Conservation (phyloP, 2,329 filamentous ascomycete species). For the Cercospora sp. region DNA sequence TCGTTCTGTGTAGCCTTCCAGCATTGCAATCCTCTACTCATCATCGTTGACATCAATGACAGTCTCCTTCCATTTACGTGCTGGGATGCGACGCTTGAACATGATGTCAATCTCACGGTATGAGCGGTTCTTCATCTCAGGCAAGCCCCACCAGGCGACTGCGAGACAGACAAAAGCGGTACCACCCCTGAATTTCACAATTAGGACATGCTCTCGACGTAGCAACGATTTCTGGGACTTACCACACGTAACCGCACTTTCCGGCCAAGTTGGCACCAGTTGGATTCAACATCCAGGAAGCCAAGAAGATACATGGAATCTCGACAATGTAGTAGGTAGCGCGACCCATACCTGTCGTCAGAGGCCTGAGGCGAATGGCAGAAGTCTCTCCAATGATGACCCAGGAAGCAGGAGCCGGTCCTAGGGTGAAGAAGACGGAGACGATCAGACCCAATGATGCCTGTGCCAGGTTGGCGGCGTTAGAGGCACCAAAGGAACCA, state of each 20-base stretch:
- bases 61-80: conserved; percentile 58
- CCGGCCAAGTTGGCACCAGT: conserved; percentile 45
- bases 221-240: no score
- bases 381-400: conserved; percentile 69
- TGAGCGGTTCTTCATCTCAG: conserved; percentile 59
- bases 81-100: conserved; percentile 55
- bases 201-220: neutral
- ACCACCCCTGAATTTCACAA: conserved; percentile 43
- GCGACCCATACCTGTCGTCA: conserved; percentile 67
- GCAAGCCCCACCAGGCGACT: conserved; percentile 52
- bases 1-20: neutral
- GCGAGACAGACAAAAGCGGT: conserved; percentile 58
- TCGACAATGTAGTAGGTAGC: conserved; percentile 64
- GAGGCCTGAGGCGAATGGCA: conserved; percentile 61
- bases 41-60: conserved; percentile 60
- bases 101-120: conserved; percentile 64
- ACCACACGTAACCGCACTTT: conserved; percentile 60
- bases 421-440: conserved; percentile 64
- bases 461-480: conserved; percentile 53
- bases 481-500: conserved; percentile 49
- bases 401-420: conserved; percentile 64
- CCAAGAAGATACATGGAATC: conserved; percentile 64
- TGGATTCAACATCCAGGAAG: conserved; percentile 59
- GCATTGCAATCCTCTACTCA: conserved; percentile 50
- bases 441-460: conserved; percentile 65